phyloP scores from a whole-genome alignment of 2,329 filamentous ascomycete genomes.

The Penicillium sp. region DNA sequence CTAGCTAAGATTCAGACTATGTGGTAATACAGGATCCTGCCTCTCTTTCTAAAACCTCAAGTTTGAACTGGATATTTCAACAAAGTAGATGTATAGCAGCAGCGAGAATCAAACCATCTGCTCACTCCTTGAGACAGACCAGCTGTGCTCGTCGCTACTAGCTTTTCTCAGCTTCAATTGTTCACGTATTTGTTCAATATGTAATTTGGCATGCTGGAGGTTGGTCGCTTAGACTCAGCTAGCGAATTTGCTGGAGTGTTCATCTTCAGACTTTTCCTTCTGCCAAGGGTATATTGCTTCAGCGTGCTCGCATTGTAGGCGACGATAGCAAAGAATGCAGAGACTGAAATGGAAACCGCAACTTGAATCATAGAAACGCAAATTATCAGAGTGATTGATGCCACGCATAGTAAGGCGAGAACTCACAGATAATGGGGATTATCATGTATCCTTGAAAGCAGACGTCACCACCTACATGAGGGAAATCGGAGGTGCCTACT shows the following conservation, averaged over 20 bases:
- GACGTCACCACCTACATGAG: no score
- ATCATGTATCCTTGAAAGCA: no score
- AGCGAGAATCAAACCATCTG: not conserved
- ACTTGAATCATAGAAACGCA: not conserved
- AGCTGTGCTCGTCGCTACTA: not conserved
- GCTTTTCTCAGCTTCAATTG: not conserved
- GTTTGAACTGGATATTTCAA: no score
- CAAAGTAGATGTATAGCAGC: no score
- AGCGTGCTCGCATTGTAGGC: conserved; percentile 1
- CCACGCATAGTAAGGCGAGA: not conserved
- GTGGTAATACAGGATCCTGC: no score
- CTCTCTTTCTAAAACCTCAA: no score
- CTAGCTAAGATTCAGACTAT: no score
- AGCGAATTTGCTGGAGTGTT: not conserved
- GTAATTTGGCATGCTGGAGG: not conserved
- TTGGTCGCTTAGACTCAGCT: not conserved
- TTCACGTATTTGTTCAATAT: not conserved
- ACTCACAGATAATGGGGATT: conserved; percentile 19
- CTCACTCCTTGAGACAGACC: not conserved
- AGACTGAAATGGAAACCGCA: not conserved
- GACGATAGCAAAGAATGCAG: not conserved
- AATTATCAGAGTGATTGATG: not conserved
- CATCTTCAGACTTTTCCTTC: not conserved
- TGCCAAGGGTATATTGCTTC: not conserved
- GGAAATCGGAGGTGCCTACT: no score